Evolutionary conservation across 495 filamentous ascomycete species (phyloP), one percentile per base, ranked within the genome.

Genomic region (Parathielavia appendiculata): DNA sequence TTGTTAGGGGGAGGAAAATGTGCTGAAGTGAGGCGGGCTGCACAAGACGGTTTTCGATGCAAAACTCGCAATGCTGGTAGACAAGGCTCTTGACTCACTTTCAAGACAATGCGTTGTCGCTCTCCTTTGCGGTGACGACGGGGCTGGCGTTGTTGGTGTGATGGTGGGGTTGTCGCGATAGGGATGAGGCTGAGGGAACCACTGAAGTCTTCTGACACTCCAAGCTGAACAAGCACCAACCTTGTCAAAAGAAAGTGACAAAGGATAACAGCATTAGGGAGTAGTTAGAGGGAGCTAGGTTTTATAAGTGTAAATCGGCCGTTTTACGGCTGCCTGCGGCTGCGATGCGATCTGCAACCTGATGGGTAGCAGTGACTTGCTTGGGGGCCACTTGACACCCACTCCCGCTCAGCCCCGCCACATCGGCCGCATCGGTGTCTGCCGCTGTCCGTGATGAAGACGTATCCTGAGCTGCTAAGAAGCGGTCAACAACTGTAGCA

Each of bases 391-490:
- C 2, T 39, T 34, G 36, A 34, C 44, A 14, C 17, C 47, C 56
- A 58, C 56, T 51, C 50, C 17, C 20, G 41, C 53, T 61, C 54
- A 61, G 59, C 59, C 53, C 59, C 59, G 47, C 41, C 34, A 16
- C 22, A 14, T 44, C 46, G 30, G 26, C 45, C 20, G 17, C 14
- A 38, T 60, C 63, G 63, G 63, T 45, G 36, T 62, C 59, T 57
- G 63, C 59, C 63, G 59, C 54, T 48, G 58, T 54, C 61, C 56
- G 41, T 17, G 5, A 22, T 41, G 30, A 22, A 12, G 2, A 4
- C 34, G 17, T 14, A 32, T 17, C n/a, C n/a, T 45, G 44, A 14
- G 16, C 16, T n/a, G 16, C n/a, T 23, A 34, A 40, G 4, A 40
- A 19, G 43, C 44, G 54, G 54, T 48, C 40, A 49, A 51, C 12